Evolutionary conservation across 345 rosid species (phyloP), one percentile per base, ranked within the genome.

Genomic region (Linum lewisii): DNA sequence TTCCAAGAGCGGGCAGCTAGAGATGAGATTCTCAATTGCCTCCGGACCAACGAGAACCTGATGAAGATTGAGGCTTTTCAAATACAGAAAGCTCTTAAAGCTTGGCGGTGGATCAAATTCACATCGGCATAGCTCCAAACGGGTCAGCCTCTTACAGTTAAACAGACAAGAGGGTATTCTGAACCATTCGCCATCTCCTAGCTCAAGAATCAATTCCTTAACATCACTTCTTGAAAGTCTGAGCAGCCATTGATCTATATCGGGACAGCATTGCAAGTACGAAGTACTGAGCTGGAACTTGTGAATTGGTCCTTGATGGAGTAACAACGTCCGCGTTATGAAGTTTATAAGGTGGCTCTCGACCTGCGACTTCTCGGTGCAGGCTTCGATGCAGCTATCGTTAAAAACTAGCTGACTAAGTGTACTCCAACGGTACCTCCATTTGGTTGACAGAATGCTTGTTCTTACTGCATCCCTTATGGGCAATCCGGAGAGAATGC

Each of bases 161-260:
- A 78, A 93, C 54, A 93, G 84, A 66, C 90, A 87, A 0, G 90
- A 81, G 38, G 95, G 99, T 3, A 84, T 82, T 49, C 90, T 73
- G 66, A 85, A 84, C 90, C 88, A 84, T 53, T 87, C 94, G 0
- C 79, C 90, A 77, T 93, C 99, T 11, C 88, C 95, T 69, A 89
- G 66, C 66, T 85, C 83, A 49, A 89, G 90, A 58, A 83, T 75
- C 69, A 93, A 67, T 57, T 85, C 91, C 51, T 79, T 89, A 53
- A 93, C 65, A 60, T 66, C 94, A 58, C 68, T 69, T 59, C 95
- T 77, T 0, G 97, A 93, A 26, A 93, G 99, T 70, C 82, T 87
- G 63, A 93, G 97, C 50, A 89, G 37, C 97, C 99, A 93, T 60
- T 89, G 97, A 65, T 93, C 99, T 24, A 93, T 73, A 49, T 89